These are phyloP conservation scores for Collybiopsis luxurians DNA, from an alignment of 768 basidiomycete genomes.

Conservation along the genomic window DNA sequence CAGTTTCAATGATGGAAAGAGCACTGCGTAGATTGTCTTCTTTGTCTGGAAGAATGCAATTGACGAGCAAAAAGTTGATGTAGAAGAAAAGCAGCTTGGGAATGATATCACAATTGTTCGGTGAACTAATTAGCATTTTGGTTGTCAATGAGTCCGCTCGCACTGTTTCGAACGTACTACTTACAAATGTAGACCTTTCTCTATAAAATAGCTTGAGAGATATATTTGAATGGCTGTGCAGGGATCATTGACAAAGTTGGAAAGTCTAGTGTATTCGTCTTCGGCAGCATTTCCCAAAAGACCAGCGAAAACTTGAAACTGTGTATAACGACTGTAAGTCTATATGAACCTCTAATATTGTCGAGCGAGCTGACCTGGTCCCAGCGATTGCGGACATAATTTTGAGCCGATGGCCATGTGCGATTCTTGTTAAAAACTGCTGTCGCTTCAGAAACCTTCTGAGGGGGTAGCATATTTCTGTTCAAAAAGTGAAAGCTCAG, in stretches of 20 bases:
- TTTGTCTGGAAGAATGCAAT: neutral
- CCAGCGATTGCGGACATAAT: conserved; percentile 3
- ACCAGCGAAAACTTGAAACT: conserved; percentile 9
- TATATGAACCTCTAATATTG: neutral
- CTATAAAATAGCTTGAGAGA: conserved; percentile 3
- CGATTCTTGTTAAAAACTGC: conserved; percentile 1
- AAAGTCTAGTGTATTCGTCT: neutral
- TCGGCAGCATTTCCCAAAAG: conserved; percentile 1
- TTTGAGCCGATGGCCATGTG: neutral
- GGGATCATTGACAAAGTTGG: neutral
- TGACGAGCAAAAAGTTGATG: neutral
- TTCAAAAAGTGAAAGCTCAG: neutral
- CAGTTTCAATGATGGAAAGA: neutral
- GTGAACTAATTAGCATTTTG: neutral
- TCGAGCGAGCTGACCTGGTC: conserved; percentile 1
- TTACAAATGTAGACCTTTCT: conserved; percentile 1
- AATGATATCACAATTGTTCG: neutral
- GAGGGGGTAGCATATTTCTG: neutral
- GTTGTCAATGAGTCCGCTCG: neutral
- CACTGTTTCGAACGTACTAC: neutral
- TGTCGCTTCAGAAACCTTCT: conserved; percentile 2
- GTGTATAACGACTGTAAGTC: no score
- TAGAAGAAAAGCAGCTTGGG: conserved; percentile 5
- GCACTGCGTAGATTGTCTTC: neutral
- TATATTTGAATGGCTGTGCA: neutral